phyloP scores from a whole-genome alignment of 345 rosid genomes.

The Arabidopsis thaliana region TAIR10.1 NC_003076.8:25531001-25531500 shows the following conservation, averaged over 20 bases:
- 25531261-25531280: background rate
- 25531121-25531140: background rate
- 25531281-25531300: too few relatives aligned
- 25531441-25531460: too few relatives aligned
- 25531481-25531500: too few relatives aligned
- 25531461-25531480: too few relatives aligned
- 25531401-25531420: too few relatives aligned
- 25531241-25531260: background rate
- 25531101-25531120: background rate
- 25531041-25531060: background rate
- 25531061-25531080: background rate
- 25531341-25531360: too few relatives aligned
- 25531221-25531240: background rate
- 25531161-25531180: background rate
- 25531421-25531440: too few relatives aligned
- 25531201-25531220: background rate
- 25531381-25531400: too few relatives aligned
- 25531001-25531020: background rate
- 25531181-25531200: background rate
- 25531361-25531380: too few relatives aligned
- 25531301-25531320: too few relatives aligned
- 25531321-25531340: too few relatives aligned
- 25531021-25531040: background rate
- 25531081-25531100: background rate
- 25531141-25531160: too few relatives aligned